These are phyloP conservation scores for Albophoma yamanashiensis DNA, from an alignment of 2,329 filamentous ascomycete genomes.

Conservation along the genomic window DNA sequence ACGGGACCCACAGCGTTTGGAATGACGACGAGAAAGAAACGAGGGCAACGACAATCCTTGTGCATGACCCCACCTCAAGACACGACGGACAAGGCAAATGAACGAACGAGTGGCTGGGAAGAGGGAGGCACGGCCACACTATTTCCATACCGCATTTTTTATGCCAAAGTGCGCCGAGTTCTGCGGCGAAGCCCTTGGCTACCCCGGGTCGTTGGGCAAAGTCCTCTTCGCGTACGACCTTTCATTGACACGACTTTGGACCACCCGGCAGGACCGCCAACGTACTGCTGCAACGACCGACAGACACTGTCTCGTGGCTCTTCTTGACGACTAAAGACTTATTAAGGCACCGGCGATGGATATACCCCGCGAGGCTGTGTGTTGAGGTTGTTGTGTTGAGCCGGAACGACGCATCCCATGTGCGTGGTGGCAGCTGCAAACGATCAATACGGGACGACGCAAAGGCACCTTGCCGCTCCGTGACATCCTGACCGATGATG, in stretches of 20 bases:
- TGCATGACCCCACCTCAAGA: not conserved
- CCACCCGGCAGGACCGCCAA: slow-evolving; percentile 19
- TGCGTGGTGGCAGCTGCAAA: not conserved
- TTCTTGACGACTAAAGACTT: slow-evolving; percentile 22
- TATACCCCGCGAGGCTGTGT: slow-evolving; percentile 29
- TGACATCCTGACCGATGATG: not conserved
- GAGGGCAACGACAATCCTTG: not conserved
- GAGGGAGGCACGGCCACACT: not conserved
- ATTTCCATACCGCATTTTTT: slow-evolving; percentile 1
- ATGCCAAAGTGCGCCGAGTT: slow-evolving; percentile 8
- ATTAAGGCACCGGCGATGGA: slow-evolving; percentile 29
- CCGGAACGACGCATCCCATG: slow-evolving; percentile 14
- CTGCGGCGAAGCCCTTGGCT: slow-evolving; percentile 16
- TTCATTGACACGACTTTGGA: slow-evolving; percentile 20
- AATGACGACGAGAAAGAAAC: not conserved
- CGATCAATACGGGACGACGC: not conserved
- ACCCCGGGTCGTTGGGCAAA: not conserved
- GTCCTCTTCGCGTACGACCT: slow-evolving; percentile 12
- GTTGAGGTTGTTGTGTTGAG: slow-evolving; percentile 21
- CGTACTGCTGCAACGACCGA: slow-evolving; percentile 22
- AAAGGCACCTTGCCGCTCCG: not conserved
- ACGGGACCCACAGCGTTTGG: slow-evolving; percentile 1
- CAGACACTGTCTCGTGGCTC: slow-evolving; percentile 23
- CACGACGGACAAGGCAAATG: not conserved
- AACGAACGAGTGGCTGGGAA: not conserved